These are phyloP conservation scores for Brassica incana DNA, from an alignment of 345 rosid species.

Conservation along the genomic window DNA sequence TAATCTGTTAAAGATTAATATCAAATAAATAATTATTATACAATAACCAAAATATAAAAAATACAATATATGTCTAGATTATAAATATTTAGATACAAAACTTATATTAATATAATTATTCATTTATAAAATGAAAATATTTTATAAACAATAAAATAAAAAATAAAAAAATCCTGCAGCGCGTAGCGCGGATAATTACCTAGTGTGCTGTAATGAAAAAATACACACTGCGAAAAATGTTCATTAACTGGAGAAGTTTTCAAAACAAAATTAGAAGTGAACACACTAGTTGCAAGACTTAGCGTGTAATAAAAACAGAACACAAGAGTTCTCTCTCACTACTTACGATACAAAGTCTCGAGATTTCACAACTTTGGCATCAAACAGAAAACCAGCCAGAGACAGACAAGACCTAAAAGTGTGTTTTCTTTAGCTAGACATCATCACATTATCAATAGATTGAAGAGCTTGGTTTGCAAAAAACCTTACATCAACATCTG, in stretches of 20 bases:
- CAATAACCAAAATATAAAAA: too few relatives aligned
- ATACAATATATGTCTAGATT: too few relatives aligned
- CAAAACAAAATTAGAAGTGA: not conserved
- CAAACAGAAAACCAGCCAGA: not conserved
- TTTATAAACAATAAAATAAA: too few relatives aligned
- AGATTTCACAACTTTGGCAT: not conserved
- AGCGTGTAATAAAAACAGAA: not conserved
- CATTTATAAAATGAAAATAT: too few relatives aligned
- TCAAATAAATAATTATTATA: too few relatives aligned
- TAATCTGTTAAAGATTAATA: too few relatives aligned
- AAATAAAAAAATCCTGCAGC: too few relatives aligned
- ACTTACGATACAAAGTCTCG: not conserved
- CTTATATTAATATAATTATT: too few relatives aligned
- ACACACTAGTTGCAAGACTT: not conserved
- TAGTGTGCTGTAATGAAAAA: not conserved
- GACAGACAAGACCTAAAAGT: not conserved
- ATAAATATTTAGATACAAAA: too few relatives aligned
- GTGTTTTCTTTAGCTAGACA: constrained; percentile 44
- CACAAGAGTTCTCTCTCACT: not conserved
- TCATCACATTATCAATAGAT: constrained; percentile 70
- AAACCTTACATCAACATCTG: constrained; percentile 89
- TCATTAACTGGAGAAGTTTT: not conserved
- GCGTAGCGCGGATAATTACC: too few relatives aligned
- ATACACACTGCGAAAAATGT: not conserved
- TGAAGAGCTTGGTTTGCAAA: constrained; percentile 85